Percentiles rank a stretch among this genome's conserved stretches.
Conservation (phyloP, 2,329 filamentous ascomycete species). For the Eutypa lata region DNA sequence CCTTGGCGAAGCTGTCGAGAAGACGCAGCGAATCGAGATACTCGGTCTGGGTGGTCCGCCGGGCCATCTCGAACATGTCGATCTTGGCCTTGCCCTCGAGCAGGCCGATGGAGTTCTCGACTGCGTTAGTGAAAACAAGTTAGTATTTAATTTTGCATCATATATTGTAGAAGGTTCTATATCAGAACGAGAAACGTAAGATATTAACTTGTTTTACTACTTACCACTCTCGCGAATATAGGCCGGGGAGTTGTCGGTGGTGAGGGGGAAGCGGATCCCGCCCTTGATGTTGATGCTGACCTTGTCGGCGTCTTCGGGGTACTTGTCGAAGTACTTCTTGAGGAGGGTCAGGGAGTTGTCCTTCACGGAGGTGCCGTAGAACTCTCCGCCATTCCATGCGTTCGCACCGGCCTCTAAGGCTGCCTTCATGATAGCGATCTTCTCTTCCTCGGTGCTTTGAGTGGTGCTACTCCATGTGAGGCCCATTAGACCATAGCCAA, state of each 20-base stretch:
- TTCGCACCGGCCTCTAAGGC: slow-evolving; percentile 30
- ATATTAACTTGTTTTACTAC: too few relatives aligned
- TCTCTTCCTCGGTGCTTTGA: slow-evolving; percentile 25
- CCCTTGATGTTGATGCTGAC: slow-evolving; percentile 53
- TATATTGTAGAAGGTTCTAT: too few relatives aligned
- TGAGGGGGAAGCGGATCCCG: slow-evolving; percentile 28
- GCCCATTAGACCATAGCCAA: slow-evolving; percentile 33
- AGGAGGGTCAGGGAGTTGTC: slow-evolving; percentile 47
- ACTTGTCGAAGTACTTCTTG: slow-evolving; percentile 48
- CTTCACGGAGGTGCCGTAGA: slow-evolving; percentile 47
- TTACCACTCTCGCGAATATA: slow-evolving; percentile 46
- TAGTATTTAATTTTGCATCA: too few relatives aligned
- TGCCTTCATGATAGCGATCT: slow-evolving; percentile 43
- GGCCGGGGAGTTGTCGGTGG: slow-evolving; percentile 33
- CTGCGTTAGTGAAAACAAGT: too few relatives aligned
- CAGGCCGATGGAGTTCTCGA: slow-evolving; percentile 40
- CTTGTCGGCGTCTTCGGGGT: slow-evolving; percentile 51
- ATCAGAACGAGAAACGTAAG: too few relatives aligned
- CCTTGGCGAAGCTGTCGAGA: slow-evolving; percentile 26
- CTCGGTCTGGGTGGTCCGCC: slow-evolving; percentile 36
- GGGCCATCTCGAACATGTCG: slow-evolving; percentile 47
- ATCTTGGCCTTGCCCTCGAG: slow-evolving; percentile 39
- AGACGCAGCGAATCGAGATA: slow-evolving; percentile 28
- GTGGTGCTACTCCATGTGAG: slow-evolving; percentile 46
- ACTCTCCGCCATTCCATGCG: slow-evolving; percentile 49